These are phyloP conservation scores for Tolypocladium nubicola DNA, from an alignment of 2,329 filamentous ascomycete genomes.

Conservation along the genomic window DNA sequence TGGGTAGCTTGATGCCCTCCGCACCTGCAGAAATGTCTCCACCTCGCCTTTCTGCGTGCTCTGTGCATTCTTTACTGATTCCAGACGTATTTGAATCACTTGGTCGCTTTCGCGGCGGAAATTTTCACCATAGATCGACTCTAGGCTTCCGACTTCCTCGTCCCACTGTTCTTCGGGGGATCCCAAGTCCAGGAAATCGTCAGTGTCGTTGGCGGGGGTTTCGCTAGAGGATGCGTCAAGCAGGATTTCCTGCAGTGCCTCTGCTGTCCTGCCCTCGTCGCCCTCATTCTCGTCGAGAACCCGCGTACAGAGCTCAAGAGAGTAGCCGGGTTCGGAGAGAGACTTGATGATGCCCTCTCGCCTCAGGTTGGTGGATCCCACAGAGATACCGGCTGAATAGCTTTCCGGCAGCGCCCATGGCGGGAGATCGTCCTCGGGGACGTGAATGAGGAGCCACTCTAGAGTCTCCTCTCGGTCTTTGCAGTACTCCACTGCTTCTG, in stretches of 20 bases:
- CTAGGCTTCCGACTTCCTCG: conserved; percentile 74
- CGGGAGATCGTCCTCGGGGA: conserved; percentile 94
- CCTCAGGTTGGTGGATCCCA: conserved; percentile 72
- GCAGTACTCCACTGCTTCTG: conserved; percentile 79
- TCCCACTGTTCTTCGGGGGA: conserved; percentile 61
- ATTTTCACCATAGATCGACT: conserved; percentile 74
- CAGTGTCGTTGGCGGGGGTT: conserved; percentile 13
- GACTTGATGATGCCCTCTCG: conserved; percentile 75
- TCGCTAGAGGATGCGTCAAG: conserved; percentile 9
- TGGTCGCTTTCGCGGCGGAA: conserved; percentile 51
- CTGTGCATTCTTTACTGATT: conserved; percentile 40
- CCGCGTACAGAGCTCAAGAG: conserved; percentile 70
- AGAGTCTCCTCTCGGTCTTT: conserved; percentile 87
- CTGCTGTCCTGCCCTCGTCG: conserved; percentile 69
- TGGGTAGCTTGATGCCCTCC: conserved; percentile 67
- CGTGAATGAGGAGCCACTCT: conserved; percentile 93
- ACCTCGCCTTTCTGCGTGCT: conserved; percentile 39
- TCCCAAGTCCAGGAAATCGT: conserved; percentile 34
- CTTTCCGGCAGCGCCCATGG: conserved; percentile 84
- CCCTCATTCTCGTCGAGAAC: conserved; percentile 59
- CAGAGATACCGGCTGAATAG: conserved; percentile 81
- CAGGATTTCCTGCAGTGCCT: conserved; percentile 56
- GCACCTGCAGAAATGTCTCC: conserved; percentile 52
- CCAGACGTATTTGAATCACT: conserved; percentile 61
- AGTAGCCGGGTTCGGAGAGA: conserved; percentile 74